Percentiles rank a stretch among this genome's conserved stretches.
phyloP scores from a whole-genome alignment of 148 eudicot genomes.

The Silene uniflora region DNA sequence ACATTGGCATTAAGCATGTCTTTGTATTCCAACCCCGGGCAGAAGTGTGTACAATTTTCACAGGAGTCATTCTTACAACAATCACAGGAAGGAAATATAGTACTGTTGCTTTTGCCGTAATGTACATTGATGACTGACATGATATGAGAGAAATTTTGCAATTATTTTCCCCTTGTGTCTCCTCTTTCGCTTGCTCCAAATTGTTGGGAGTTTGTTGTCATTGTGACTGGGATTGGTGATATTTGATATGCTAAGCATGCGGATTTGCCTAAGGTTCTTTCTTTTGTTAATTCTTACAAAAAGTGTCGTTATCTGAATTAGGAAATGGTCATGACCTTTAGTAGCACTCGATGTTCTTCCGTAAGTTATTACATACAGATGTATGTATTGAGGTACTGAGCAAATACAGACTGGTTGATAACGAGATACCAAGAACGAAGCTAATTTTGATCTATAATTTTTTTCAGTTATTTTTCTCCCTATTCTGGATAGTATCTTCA shows the following conservation, averaged over 20 bases:
- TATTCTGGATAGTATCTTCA: not conserved
- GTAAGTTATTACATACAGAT: too few relatives aligned
- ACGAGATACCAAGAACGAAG: too few relatives aligned
- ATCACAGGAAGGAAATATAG: constrained; percentile 9
- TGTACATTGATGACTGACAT: constrained; percentile 9
- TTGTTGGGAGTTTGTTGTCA: not conserved
- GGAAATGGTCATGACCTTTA: not conserved
- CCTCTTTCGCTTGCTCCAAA: not conserved
- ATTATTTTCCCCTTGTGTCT: not conserved
- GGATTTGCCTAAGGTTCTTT: not conserved
- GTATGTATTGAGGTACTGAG: too few relatives aligned
- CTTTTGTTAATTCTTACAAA: not conserved
- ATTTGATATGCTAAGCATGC: not conserved
- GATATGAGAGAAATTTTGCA: constrained; percentile 4
- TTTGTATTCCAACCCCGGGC: constrained; percentile 19
- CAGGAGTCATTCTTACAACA: not conserved
- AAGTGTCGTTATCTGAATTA: not conserved
- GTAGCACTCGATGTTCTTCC: not conserved
- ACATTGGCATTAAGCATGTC: constrained; percentile 21
- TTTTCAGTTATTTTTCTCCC: not conserved
- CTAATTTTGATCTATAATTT: too few relatives aligned
- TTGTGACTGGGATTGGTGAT: not conserved
- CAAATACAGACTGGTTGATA: too few relatives aligned
- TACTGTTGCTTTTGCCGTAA: not conserved
- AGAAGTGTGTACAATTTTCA: constrained; percentile 11